A percentile compares a stretch with the other conserved stretches of the same genome.
phyloP scores from a whole-genome alignment of 2,329 filamentous ascomycete genomes.

The Didymella lethalis region DNA sequence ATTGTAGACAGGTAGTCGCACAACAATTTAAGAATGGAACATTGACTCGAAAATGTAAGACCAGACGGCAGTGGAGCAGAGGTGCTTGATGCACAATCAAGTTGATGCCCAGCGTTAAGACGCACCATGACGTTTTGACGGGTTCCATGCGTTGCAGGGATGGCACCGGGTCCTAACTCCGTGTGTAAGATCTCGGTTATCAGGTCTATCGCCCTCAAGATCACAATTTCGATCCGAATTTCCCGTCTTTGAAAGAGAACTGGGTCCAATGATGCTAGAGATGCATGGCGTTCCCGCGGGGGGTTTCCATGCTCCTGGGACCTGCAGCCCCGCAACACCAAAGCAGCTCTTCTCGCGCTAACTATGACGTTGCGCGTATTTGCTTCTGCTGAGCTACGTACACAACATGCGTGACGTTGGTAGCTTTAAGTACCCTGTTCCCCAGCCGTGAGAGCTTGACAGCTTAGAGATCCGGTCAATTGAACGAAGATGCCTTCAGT shows the following conservation, averaged over 20 bases:
- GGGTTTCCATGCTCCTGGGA: background rate
- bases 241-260: background rate
- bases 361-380: constrained; percentile 20
- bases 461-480: background rate
- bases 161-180: background rate
- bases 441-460: background rate
- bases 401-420: constrained; percentile 3
- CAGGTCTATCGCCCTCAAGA: constrained; percentile 3
- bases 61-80: background rate
- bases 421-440: constrained; percentile 3
- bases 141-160: constrained; percentile 3
- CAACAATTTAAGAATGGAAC: background rate
- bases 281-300: background rate
- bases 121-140: constrained; percentile 1
- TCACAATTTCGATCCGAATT: constrained; percentile 7
- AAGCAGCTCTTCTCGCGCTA: constrained; percentile 21
- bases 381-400: constrained; percentile 4
- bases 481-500: constrained; percentile 23
- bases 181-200: constrained; percentile 1
- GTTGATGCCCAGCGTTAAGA: background rate
- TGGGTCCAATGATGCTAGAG: background rate
- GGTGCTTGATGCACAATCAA: background rate
- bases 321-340: constrained; percentile 16
- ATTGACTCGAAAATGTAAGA: background rate
- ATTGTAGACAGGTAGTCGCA: background rate